A percentile compares a stretch with the other conserved stretches of the same genome.
Conservation (phyloP, 306 rosid genomes). For the Lathyrus tuberosus region DNA sequence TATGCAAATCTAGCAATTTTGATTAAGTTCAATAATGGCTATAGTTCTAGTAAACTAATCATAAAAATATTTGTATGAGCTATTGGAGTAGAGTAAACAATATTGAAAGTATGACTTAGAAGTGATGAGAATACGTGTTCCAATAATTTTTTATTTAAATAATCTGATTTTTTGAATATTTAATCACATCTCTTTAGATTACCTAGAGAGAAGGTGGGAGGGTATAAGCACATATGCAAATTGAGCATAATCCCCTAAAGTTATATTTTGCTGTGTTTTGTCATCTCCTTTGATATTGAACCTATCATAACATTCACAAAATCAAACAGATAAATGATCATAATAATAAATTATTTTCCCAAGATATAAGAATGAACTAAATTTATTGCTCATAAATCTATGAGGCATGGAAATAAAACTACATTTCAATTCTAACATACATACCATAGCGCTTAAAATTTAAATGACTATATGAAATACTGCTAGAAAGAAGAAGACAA, state of each 20-base stretch:
- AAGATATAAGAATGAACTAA: constrained; percentile 23
- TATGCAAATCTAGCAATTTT: no score
- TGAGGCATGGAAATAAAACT: neutral
- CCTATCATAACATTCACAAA: constrained; percentile 47
- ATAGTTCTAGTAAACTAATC: no score
- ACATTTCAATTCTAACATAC: neutral
- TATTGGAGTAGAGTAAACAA: neutral
- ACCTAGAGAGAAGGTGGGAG: constrained; percentile 59
- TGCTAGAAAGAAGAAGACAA: constrained; percentile 12
- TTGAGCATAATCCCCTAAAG: constrained; percentile 53
- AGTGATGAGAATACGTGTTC: constrained; percentile 1
- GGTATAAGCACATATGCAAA: constrained; percentile 45
- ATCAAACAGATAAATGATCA: neutral
- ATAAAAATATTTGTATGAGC: no score
- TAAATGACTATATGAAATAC: constrained; percentile 14
- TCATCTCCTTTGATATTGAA: constrained; percentile 77
- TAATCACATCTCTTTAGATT: constrained; percentile 52
- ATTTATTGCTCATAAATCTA: neutral
- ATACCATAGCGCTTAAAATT: neutral
- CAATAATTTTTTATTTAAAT: neutral
- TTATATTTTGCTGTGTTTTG: constrained; percentile 48
- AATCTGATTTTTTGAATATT: constrained; percentile 4
- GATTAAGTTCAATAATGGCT: no score
- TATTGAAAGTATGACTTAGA: constrained; percentile 4
- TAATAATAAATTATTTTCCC: neutral